Conservation (phyloP, 139 green algal species). For the Eudorina sp. region DNA sequence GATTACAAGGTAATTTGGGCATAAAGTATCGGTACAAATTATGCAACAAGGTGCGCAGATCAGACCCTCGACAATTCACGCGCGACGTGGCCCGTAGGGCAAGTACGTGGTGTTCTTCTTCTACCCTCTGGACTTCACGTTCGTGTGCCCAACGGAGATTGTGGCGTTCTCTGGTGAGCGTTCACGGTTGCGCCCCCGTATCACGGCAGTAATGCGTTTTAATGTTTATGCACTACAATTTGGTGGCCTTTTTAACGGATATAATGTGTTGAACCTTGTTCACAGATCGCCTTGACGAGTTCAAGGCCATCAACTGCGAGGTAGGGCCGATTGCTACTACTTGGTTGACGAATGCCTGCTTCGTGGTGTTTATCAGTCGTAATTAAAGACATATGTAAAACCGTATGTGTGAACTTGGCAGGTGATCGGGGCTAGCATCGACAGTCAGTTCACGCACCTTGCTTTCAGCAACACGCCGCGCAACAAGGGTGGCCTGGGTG, state of each 20-base stretch:
- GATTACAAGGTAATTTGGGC: conserved; percentile 76
- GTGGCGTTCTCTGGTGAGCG: conserved; percentile 83
- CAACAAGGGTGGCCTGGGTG: conserved; percentile 93
- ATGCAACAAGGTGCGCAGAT: conserved; percentile 53
- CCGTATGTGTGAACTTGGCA: conserved; percentile 30
- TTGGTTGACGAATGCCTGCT: neutral
- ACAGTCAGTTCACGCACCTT: conserved; percentile 97
- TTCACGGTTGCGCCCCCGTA: no score
- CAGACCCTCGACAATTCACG: conserved; percentile 60
- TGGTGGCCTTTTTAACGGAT: no score
- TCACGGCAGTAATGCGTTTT: no score
- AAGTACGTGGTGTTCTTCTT: conserved; percentile 99
- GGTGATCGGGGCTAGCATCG: conserved; percentile 89
- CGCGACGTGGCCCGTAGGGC: conserved; percentile 75
- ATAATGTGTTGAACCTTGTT: no score
- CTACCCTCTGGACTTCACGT: conserved; percentile 88
- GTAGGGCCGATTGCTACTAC: conserved; percentile 33
- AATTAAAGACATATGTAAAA: neutral
- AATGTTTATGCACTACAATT: no score
- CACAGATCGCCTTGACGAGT: conserved; percentile 90
- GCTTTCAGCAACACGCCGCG: conserved; percentile 96
- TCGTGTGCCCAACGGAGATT: conserved; percentile 97
- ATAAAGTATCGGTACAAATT: neutral
- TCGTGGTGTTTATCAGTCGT: neutral
- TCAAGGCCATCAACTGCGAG: conserved; percentile 90